Base-by-base conservation (phyloP, 495 filamentous ascomycete species). In the Glonium stellatum region DNA sequence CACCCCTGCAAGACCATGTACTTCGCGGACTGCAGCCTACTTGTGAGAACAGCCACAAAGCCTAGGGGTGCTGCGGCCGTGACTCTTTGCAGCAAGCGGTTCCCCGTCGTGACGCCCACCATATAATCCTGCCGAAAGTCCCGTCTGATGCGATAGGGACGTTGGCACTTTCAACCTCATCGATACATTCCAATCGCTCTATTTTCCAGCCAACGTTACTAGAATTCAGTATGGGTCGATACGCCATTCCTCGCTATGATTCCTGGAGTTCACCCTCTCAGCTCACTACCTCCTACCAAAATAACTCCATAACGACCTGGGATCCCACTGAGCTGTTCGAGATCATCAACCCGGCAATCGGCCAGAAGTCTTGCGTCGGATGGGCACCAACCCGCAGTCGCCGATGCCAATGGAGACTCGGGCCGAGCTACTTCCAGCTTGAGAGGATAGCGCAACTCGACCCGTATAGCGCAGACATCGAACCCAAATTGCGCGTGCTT, bases 291-390 rank as follows among this genome's bases (percentile, higher is more conserved):
- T 6, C 6, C 27, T 31, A 46, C 3, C 41, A 15, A 46, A 46
- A 21, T 18, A 8, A 19, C 46, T 50, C 48, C 48, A 31, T 9
- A 8, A 47, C 23, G 18, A 23, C 8, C n/a, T 57, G 55, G 55
- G 55, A 57, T 34, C 55, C 55, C n/a, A 34, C 18, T 10, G 44
- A 11, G 12, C 35, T 18, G 1, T 15, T 57, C 4, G 27, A 48
- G 22, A 57, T 57, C 39, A 57, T 49, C 5, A 57, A 57, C 34
- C 41, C 39, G 9, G 55, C 41, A 41, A 34, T 15, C 31, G 21
- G n/a, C 19, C 49, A 1, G 49, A n/a, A n/a, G n/a, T n/a, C 55
- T 42, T 57, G 55, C 10, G 55, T 57, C 6, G 55, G 55, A 9
- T 48, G 49, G 25, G 55, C 55, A 27, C 39, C 39, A 2, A 57